Percentiles rank a stretch among this genome's conserved stretches.
phyloP scores from a whole-genome alignment of 169 alveolate species.

The Plasmodium reichenowi region DNA sequence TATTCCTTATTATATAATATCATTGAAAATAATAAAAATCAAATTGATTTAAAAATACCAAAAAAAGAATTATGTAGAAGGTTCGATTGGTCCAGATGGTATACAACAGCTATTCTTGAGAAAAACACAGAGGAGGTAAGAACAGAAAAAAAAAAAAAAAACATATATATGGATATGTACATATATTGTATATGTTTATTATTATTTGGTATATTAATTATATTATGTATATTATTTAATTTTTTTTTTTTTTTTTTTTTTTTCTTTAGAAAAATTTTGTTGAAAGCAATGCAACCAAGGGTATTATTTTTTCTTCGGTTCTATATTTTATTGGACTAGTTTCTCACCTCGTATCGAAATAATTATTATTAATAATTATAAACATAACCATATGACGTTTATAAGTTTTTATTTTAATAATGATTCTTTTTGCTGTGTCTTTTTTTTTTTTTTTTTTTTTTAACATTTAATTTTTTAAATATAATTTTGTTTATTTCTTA shows the following conservation, averaged over 20 bases:
- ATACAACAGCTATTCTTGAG: conserved; percentile 26
- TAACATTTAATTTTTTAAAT: conserved; percentile 17
- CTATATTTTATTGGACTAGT: conserved; percentile 66
- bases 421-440: background rate
- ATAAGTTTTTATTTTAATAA: no score
- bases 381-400: no score
- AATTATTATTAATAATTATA: background rate
- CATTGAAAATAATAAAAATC: conserved; percentile 28
- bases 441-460: background rate
- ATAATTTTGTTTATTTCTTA: background rate
- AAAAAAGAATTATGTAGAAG: conserved; percentile 75
- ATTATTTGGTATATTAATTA: background rate
- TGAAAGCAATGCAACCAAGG: conserved; percentile 63
- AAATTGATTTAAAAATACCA: conserved; percentile 59
- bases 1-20: conserved; percentile 11
- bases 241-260: background rate
- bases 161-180: conserved; percentile 1
- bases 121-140: conserved; percentile 35
- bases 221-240: background rate
- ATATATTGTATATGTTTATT: background rate
- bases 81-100: conserved; percentile 72
- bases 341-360: conserved; percentile 70
- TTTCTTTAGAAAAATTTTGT: conserved; percentile 43
- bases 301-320: conserved; percentile 54
- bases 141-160: conserved; percentile 34